phyloP scores from a whole-genome alignment of 2,329 filamentous ascomycete species.

The Tricladium varicosporioides region DNA sequence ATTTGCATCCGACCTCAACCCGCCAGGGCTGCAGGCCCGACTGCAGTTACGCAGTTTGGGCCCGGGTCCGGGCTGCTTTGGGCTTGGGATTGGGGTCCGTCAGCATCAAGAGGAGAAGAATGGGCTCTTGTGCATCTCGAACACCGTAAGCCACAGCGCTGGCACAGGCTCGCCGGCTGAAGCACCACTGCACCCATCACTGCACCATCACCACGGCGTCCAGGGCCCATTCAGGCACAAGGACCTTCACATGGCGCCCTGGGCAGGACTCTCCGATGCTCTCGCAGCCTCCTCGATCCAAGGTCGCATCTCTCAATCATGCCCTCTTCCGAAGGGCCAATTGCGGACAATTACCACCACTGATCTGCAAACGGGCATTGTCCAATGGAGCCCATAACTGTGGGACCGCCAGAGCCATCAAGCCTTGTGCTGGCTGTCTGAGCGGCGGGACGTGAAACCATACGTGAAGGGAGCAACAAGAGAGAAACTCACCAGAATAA shows the following conservation, averaged over 20 bases:
- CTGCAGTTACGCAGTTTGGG: background rate
- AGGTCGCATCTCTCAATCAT: conserved; percentile 8
- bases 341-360: conserved; percentile 9
- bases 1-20: background rate
- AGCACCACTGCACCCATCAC: too few species aligned
- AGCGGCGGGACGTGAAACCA: conserved; percentile 2
- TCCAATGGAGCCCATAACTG: conserved; percentile 21
- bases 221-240: too few species aligned
- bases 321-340: conserved; percentile 22
- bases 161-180: too few species aligned
- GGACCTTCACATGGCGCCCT: background rate
- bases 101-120: too few species aligned
- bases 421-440: background rate
- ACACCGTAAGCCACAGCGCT: too few species aligned
- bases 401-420: background rate
- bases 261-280: background rate
- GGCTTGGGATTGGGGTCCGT: background rate
- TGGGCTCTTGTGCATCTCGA: too few species aligned
- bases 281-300: background rate
- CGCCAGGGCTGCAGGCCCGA: background rate
- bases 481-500: background rate
- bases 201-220: too few species aligned
- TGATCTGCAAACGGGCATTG: conserved; percentile 32
- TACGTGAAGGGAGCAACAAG: background rate
- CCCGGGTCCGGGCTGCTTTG: background rate